Evolutionary conservation across 164 flowering plant species (phyloP).

Genomic region (Liriodendron chinense): DNA sequence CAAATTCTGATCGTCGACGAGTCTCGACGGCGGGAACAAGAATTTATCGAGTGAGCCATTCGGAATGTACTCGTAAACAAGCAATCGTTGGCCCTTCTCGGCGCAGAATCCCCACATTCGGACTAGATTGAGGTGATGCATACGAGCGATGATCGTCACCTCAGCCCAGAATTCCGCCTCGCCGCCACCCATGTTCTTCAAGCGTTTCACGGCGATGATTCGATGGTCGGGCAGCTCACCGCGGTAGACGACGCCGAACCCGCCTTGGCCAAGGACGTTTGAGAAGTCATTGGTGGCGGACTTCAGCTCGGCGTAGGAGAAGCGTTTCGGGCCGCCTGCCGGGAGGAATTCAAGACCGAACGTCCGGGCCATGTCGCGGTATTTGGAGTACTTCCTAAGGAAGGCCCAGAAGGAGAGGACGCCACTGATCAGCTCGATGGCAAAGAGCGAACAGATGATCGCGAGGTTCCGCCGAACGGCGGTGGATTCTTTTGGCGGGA

Average conservation of each 20-base stretch:
- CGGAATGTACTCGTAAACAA: constrained; percentile 62
- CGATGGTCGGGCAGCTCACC: constrained; percentile 63
- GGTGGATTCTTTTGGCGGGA: constrained; percentile 45
- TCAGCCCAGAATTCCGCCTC: constrained; percentile 85
- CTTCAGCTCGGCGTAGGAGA: constrained; percentile 59
- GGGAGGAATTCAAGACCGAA: constrained; percentile 69
- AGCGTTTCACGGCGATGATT: constrained; percentile 60
- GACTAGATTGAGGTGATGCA: constrained; percentile 85
- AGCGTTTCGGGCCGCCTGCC: constrained; percentile 69
- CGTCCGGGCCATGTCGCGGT: constrained; percentile 67
- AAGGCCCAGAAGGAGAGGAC: constrained; percentile 64
- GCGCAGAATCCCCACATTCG: constrained; percentile 82
- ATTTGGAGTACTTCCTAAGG: constrained; percentile 59
- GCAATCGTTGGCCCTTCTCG: constrained; percentile 60
- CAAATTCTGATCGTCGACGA: neutral
- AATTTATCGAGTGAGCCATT: constrained; percentile 59
- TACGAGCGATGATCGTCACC: constrained; percentile 74
- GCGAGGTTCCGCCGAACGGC: constrained; percentile 46
- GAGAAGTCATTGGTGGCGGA: constrained; percentile 63
- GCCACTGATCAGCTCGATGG: constrained; percentile 59
- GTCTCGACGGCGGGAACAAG: constrained; percentile 29
- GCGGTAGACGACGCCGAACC: constrained; percentile 64
- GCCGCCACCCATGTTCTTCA: constrained; percentile 46
- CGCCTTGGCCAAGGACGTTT: constrained; percentile 57
- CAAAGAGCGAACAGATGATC: constrained; percentile 51